Base-by-base conservation (phyloP, 2,329 filamentous ascomycete species). In the Pyrenochaeta sp. region DNA sequence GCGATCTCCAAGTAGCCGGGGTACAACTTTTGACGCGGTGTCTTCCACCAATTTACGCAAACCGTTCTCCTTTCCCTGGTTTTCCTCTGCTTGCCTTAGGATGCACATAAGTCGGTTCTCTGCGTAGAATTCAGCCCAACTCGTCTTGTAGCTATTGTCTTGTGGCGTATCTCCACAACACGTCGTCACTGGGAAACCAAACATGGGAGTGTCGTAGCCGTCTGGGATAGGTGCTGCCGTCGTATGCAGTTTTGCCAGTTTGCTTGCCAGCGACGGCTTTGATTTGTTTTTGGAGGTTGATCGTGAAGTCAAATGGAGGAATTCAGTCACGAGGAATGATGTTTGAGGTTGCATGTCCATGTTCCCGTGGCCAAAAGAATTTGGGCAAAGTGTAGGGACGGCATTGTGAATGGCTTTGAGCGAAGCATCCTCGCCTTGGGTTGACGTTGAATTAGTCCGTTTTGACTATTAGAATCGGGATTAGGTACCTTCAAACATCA, bases 101-200 rank as follows among this genome's bases (percentile, higher is more conserved):
- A 96, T 86, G 35, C 78, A 79, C 8, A 85, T 77, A 35, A 96
- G 72, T 3, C 92, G 79, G 56, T 87, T 86, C 20, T 95, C 79
- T 1, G 87, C 88, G 67, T 90, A 96, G 62, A 97, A 96, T 0
- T 90, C 85, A 1, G 88, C 84, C 93, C 93, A 97, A 8, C 83
- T 87, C 5, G 77, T 73, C 34, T 77, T 81, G 74, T 82, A 96
- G 0, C 74, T 74, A 65, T 96, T 97, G 34, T 90, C 83, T 72
- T 96, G 93, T 27, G 81, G 81, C 6, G 90, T 94, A 31, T 89
- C 83, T 2, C 92, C 92, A 70, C 93, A 96, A 71, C 89, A 96
- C 0, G 92, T 96, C 1, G 87, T 75, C 0, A 87, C 86, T 0
- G 89, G 88, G 63, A 96, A 96, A 2, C 93, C 93, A 56, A 93